Percentiles rank a stretch among this genome's conserved stretches.
Conservation (phyloP, 2,329 filamentous ascomycete genomes). For the Diaporthe vaccinii region DNA sequence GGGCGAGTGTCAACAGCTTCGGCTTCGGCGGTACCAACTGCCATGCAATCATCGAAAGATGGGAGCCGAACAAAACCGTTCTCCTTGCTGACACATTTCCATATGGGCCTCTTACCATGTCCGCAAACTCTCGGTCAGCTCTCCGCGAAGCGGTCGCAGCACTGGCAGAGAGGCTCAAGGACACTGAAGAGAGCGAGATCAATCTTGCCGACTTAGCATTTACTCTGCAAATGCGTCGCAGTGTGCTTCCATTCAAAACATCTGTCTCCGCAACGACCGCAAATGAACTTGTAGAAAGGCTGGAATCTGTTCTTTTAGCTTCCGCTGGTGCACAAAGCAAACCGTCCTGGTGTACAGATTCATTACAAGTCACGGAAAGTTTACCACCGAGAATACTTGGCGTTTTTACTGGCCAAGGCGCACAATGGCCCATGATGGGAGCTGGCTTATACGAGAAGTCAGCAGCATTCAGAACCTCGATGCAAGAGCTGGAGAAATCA, state of each 20-base stretch:
- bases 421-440: slow-evolving; percentile 52
- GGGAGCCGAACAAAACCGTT: slow-evolving; percentile 50
- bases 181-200: neutral
- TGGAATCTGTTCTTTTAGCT: neutral
- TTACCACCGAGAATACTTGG: neutral
- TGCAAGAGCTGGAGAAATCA: neutral
- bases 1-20: slow-evolving; percentile 52
- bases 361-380: neutral
- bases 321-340: neutral
- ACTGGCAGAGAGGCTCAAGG: neutral
- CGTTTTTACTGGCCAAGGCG: slow-evolving; percentile 52
- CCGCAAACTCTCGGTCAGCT: slow-evolving; percentile 46
- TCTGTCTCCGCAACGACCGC: neutral
- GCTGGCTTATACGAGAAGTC: slow-evolving; percentile 26
- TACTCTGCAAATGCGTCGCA: neutral
- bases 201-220: neutral
- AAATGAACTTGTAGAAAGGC: neutral
- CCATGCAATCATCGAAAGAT: neutral
- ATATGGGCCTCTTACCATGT: slow-evolving; percentile 47
- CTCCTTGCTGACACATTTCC: slow-evolving; percentile 44
- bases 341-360: too few species aligned
- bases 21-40: slow-evolving; percentile 45
- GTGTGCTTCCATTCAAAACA: neutral
- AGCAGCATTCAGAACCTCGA: neutral
- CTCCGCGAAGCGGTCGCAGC: neutral